Conservation (phyloP, 2,329 filamentous ascomycete species). For the Parastagonospora nodorum region DNA sequence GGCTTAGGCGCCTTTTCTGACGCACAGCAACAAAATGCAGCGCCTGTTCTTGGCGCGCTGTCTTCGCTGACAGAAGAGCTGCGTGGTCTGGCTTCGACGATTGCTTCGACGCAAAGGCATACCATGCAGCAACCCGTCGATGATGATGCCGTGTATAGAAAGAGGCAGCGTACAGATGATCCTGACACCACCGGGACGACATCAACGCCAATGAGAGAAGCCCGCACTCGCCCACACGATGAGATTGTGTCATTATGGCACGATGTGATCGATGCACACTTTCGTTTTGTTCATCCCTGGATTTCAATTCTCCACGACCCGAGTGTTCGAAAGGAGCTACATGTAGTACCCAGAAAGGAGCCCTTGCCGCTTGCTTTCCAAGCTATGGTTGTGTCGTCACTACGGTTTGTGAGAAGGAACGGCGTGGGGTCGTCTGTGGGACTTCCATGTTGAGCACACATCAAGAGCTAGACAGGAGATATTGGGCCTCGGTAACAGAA, state of each 20-base stretch:
- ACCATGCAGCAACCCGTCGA: background rate
- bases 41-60: background rate
- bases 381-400: slow-evolving; percentile 1
- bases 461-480: background rate
- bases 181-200: background rate
- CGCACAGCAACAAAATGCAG: background rate
- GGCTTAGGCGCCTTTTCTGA: background rate
- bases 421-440: background rate
- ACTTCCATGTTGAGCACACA: background rate
- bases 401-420: background rate
- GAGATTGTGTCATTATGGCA: background rate
- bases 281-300: slow-evolving; percentile 1
- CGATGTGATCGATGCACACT: background rate
- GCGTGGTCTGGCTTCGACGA: background rate
- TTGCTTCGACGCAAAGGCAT: background rate
- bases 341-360: background rate
- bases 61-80: background rate
- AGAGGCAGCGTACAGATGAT: background rate
- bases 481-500: background rate
- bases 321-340: background rate
- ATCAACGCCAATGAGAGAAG: background rate
- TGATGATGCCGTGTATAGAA: background rate
- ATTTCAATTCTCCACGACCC: slow-evolving; percentile 5
- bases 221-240: background rate
- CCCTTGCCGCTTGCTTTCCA: background rate